Percentiles rank a stretch among this genome's conserved stretches.
phyloP scores from a whole-genome alignment of 148 eudicot species.

The Silene uniflora region DNA sequence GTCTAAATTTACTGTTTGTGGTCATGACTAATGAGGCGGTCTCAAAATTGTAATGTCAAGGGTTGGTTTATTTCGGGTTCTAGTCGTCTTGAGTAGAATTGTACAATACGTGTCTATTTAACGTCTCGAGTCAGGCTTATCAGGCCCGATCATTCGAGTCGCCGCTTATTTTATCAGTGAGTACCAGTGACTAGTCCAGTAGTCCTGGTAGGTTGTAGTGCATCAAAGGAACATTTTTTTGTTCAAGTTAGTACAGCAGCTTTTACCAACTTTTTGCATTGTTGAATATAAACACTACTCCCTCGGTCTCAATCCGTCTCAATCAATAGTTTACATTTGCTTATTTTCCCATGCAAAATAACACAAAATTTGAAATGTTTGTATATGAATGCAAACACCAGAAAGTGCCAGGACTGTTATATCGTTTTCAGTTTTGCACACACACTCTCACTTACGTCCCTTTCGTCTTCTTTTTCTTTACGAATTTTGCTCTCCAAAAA shows the following conservation, averaged over 20 bases:
- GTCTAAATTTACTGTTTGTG: too few species aligned
- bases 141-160: background rate
- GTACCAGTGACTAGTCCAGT: slow-evolving; percentile 4
- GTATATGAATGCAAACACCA: slow-evolving; percentile 24
- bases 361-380: slow-evolving; percentile 8
- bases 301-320: too few species aligned
- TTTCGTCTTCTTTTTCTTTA: slow-evolving; percentile 21
- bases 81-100: too few species aligned
- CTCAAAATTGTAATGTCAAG: too few species aligned
- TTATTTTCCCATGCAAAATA: too few species aligned
- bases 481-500: background rate
- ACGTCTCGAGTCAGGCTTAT: background rate
- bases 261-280: slow-evolving; percentile 14
- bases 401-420: slow-evolving; percentile 19
- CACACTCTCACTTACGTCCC: slow-evolving; percentile 13
- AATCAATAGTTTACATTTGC: too few species aligned
- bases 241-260: slow-evolving; percentile 17
- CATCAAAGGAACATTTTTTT: slow-evolving; percentile 17
- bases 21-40: too few species aligned
- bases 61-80: too few species aligned
- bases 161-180: background rate
- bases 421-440: slow-evolving; percentile 20
- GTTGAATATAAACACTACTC: slow-evolving; percentile 14
- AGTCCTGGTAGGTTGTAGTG: too few species aligned
- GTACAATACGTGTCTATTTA: background rate